Evolutionary conservation across 345 rosid species (phyloP).

Genomic region (Stellera chamaejasme): DNA sequence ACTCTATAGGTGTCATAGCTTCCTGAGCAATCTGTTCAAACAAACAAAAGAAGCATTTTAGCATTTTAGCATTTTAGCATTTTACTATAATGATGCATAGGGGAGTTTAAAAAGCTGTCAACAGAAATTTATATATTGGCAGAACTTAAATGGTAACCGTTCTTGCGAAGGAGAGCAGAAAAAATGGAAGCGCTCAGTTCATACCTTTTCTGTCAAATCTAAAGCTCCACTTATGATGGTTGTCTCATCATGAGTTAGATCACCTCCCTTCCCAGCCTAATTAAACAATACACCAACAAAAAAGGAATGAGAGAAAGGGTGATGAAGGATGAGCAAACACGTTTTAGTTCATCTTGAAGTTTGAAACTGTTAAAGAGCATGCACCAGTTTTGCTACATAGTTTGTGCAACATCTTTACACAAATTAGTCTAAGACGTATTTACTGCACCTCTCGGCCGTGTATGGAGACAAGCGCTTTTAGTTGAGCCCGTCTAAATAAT

Average conservation of each 20-base stretch:
- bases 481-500: slow-evolving; percentile 87
- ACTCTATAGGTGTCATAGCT: slow-evolving; percentile 99
- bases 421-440: not conserved
- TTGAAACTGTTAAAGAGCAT: slow-evolving; percentile 3
- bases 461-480: slow-evolving; percentile 92
- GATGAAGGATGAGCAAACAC: not conserved
- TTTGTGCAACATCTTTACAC: not conserved
- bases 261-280: slow-evolving; percentile 99
- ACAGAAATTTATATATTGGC: too few relatives aligned
- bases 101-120: not conserved
- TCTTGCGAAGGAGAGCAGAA: not conserved
- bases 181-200: not conserved
- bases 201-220: slow-evolving; percentile 93
- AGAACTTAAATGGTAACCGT: too few relatives aligned
- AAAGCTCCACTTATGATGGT: slow-evolving; percentile 95
- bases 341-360: not conserved
- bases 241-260: slow-evolving; percentile 96
- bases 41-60: not conserved
- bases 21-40: slow-evolving; percentile 85
- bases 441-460: slow-evolving; percentile 72
- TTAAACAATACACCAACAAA: slow-evolving; percentile 5
- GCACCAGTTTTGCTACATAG: not conserved
- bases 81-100: not conserved
- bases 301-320: not conserved
- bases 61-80: too few relatives aligned